phyloP scores from a whole-genome alignment of 441 rosid species.

The Arabidopsis hybrid region DNA sequence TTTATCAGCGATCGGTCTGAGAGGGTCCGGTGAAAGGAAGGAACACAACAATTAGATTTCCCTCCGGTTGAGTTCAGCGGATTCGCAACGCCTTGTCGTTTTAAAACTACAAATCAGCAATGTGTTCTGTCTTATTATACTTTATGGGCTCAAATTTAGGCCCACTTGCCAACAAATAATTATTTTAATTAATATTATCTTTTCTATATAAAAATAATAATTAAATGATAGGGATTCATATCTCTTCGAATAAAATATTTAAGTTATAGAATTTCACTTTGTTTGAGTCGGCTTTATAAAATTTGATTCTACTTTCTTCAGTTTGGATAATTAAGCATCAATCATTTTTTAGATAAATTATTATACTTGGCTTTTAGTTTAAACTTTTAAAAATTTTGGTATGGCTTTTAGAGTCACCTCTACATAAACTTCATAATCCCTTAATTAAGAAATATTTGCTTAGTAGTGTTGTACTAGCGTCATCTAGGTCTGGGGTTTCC shows the following conservation, averaged over 20 bases:
- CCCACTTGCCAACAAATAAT: neutral
- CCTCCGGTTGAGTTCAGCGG: slow-evolving; percentile 22
- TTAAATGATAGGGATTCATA: no score
- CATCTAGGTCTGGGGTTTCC: no score
- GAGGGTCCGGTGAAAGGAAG: slow-evolving; percentile 23
- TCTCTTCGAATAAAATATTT: no score
- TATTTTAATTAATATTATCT: neutral
- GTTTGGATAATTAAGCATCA: neutral
- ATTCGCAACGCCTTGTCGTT: slow-evolving; percentile 21
- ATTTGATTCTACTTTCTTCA: neutral
- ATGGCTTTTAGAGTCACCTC: no score
- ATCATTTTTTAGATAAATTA: neutral
- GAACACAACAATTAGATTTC: neutral
- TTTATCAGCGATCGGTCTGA: slow-evolving; percentile 16
- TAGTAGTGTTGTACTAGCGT: no score
- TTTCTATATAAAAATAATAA: neutral
- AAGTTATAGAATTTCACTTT: neutral
- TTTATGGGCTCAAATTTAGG: slow-evolving; percentile 5
- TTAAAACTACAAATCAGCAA: neutral
- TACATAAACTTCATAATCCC: neutral
- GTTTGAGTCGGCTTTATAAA: neutral
- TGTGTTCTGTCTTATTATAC: slow-evolving; percentile 5
- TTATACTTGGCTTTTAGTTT: no score
- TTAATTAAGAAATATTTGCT: no score
- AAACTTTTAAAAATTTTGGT: no score